phyloP scores from a whole-genome alignment of 768 basidiomycete species.

The Thelephora aurantiotincta region DNA sequence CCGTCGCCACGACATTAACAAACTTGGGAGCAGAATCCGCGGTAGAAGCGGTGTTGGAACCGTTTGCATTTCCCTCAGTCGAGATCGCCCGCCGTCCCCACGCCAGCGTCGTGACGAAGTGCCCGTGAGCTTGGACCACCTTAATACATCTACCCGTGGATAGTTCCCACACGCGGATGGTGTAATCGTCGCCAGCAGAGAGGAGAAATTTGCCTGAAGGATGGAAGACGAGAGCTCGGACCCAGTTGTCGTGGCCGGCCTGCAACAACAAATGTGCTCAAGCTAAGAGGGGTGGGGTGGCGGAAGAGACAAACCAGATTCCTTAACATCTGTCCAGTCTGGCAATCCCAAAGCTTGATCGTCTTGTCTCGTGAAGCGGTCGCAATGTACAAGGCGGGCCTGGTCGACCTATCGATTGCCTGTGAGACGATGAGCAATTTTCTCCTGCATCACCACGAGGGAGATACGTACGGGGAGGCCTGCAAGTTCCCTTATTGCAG shows the following conservation, averaged over 20 bases:
- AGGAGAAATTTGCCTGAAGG: constrained; percentile 81
- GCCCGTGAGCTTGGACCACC: constrained; percentile 76
- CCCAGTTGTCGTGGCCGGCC: constrained; percentile 84
- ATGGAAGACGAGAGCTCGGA: constrained; percentile 79
- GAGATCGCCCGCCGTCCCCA: constrained; percentile 53
- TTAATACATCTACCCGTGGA: constrained; percentile 75
- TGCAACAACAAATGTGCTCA: constrained; percentile 12
- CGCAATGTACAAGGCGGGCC: constrained; percentile 45
- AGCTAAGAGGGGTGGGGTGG: constrained; percentile 4
- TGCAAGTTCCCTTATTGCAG: constrained; percentile 64
- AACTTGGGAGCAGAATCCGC: constrained; percentile 34
- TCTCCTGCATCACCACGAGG: neutral
- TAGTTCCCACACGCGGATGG: constrained; percentile 83
- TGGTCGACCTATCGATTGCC: constrained; percentile 37
- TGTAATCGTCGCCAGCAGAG: constrained; percentile 89
- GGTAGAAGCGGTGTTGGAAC: constrained; percentile 15
- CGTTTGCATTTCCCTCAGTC: constrained; percentile 25
- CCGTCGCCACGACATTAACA: constrained; percentile 56
- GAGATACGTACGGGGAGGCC: constrained; percentile 44
- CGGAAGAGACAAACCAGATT: constrained; percentile 39
- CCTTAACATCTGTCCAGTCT: constrained; percentile 67
- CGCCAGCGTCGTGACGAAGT: constrained; percentile 68
- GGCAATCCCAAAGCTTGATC: constrained; percentile 83
- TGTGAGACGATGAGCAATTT: constrained; percentile 11
- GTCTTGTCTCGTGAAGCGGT: constrained; percentile 87